These are phyloP conservation scores for Calonectria pauciramosa DNA, from an alignment of 2,329 filamentous ascomycete genomes.

Conservation along the genomic window DNA sequence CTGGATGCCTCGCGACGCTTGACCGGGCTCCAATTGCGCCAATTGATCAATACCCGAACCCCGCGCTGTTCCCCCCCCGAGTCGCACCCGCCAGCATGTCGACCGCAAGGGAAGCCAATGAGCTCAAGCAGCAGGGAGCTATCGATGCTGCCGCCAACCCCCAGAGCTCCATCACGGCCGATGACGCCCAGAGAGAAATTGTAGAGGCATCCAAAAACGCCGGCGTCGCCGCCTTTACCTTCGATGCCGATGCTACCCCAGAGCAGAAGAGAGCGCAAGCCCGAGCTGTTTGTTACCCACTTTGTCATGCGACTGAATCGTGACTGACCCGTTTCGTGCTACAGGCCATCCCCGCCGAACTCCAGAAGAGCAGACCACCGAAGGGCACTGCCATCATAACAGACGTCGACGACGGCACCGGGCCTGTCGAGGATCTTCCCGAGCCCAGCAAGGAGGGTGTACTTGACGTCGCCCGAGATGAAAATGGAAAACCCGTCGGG, in stretches of 20 bases:
- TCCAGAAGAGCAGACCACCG: slow-evolving; percentile 53
- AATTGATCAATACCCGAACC: slow-evolving; percentile 39
- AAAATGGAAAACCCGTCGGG: slow-evolving; percentile 61
- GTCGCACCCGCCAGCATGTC: slow-evolving; percentile 49
- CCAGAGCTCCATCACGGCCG: slow-evolving; percentile 74
- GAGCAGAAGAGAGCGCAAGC: slow-evolving; percentile 89
- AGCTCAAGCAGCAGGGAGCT: slow-evolving; percentile 86
- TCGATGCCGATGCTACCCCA: slow-evolving; percentile 86
- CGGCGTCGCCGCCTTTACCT: slow-evolving; percentile 85
- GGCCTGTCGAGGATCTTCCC: slow-evolving; percentile 82
- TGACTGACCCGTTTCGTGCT: slow-evolving; percentile 24
- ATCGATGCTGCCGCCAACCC: slow-evolving; percentile 83
- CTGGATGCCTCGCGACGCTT: slow-evolving; percentile 38
- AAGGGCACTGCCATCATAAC: slow-evolving; percentile 81
- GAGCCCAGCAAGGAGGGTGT: slow-evolving; percentile 79
- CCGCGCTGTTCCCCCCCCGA: slow-evolving; percentile 26
- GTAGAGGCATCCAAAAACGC: slow-evolving; percentile 83
- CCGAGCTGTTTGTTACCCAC: slow-evolving; percentile 71
- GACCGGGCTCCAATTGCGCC: slow-evolving; percentile 31
- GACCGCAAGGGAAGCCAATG: slow-evolving; percentile 56
- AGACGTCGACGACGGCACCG: slow-evolving; percentile 81
- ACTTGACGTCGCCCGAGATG: slow-evolving; percentile 66
- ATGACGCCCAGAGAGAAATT: slow-evolving; percentile 80
- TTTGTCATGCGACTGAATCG: neutral
- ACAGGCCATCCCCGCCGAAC: slow-evolving; percentile 56